phyloP scores from a whole-genome alignment of 192 early-diverging fungal genomes.

The Polychytrium aggregatum region DNA sequence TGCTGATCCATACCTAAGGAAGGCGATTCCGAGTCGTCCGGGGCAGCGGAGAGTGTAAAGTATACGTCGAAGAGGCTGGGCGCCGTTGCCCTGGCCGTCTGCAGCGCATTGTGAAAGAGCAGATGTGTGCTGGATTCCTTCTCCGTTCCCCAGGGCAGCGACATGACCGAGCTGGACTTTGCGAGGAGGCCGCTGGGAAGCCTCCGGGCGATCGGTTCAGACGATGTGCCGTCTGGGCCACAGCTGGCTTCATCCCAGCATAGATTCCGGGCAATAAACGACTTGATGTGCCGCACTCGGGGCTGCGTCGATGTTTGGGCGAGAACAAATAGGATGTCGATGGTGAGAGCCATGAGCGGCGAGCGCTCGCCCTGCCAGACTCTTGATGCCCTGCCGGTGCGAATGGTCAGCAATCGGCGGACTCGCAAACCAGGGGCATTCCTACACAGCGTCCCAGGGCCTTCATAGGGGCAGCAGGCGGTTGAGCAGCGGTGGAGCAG shows the following conservation, averaged over 20 bases:
- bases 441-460: no score
- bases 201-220: not conserved
- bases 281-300: not conserved
- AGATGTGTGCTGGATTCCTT: constrained; percentile 4
- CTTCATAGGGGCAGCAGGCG: no score
- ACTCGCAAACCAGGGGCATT: no score
- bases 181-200: not conserved
- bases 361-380: no score
- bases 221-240: not conserved
- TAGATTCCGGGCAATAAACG: not conserved
- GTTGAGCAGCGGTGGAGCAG: no score
- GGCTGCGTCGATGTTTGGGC: not conserved
- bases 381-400: no score
- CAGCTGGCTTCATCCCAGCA: not conserved
- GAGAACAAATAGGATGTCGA: no score
- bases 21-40: not conserved
- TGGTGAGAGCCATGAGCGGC: no score
- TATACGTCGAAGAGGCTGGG: constrained; percentile 7
- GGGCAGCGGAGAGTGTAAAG: constrained; percentile 5
- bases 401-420: no score
- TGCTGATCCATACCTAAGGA: not conserved
- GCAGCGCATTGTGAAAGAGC: constrained; percentile 15
- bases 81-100: constrained; percentile 2
- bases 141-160: no score
- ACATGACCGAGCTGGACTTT: no score